Conservation (phyloP, 1,284 basidiomycete species). For the Cutaneotrichosporon mucoides region DNA sequence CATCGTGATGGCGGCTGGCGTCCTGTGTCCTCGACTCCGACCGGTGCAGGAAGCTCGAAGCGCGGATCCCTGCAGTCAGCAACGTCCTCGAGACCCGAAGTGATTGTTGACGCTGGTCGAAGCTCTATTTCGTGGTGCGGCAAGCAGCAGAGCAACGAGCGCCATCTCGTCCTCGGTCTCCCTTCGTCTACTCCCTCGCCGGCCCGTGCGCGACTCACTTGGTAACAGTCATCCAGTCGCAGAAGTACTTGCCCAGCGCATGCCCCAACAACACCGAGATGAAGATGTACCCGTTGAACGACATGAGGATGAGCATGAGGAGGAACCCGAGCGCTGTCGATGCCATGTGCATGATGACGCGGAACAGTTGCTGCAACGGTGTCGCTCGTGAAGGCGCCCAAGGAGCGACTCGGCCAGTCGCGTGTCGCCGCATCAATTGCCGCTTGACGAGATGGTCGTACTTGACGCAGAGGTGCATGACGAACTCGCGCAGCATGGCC, state of each 20-base stretch:
- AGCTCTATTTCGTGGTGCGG: too few species aligned
- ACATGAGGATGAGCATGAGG: constrained; percentile 35
- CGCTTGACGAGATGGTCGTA: constrained; percentile 21
- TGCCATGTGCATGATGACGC: constrained; percentile 21
- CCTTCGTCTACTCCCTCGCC: too few species aligned
- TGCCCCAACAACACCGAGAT: constrained; percentile 27
- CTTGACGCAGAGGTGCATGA: constrained; percentile 17
- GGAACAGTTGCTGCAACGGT: constrained; percentile 27
- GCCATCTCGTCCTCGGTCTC: too few species aligned
- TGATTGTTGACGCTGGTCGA: too few species aligned
- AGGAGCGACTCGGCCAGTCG: constrained; percentile 14
- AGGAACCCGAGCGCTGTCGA: constrained; percentile 26
- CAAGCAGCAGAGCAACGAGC: too few species aligned
- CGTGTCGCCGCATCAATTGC: constrained; percentile 8
- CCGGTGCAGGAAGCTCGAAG: background rate
- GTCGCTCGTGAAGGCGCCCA: constrained; percentile 20
- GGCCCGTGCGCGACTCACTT: background rate
- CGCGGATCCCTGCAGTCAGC: background rate
- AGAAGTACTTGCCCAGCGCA: constrained; percentile 33
- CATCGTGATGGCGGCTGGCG: too few species aligned
- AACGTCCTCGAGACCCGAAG: too few species aligned
- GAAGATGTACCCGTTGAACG: constrained; percentile 33
- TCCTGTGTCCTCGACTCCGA: too few species aligned
- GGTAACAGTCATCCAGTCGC: constrained; percentile 27
- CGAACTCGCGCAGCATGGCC: constrained; percentile 21